Conservation (phyloP, 306 rosid species). For the Cicer judaicum region DNA sequence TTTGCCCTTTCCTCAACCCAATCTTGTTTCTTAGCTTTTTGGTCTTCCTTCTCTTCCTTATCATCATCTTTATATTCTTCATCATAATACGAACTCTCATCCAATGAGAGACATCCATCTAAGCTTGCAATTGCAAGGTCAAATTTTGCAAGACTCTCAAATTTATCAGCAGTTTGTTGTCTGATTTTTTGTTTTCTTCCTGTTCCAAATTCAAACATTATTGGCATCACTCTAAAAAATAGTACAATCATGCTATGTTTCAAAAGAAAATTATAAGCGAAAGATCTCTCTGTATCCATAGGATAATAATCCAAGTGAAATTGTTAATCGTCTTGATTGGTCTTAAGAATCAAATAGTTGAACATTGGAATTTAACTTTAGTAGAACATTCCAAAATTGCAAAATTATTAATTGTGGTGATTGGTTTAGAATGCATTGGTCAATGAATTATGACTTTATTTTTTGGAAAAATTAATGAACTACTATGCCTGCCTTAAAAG, state of each 20-base stretch:
- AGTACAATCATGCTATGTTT: neutral
- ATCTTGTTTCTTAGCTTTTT: slow-evolving; percentile 37
- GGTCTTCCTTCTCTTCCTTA: neutral
- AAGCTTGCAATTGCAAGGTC: slow-evolving; percentile 42
- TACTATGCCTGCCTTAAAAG: too few species aligned
- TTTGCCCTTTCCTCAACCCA: slow-evolving; percentile 52
- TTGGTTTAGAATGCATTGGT: slow-evolving; percentile 2
- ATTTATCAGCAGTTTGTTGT: slow-evolving; percentile 43
- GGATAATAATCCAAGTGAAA: neutral
- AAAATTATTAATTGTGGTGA: neutral
- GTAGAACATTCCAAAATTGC: neutral
- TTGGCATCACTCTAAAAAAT: slow-evolving; percentile 27
- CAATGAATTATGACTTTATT: slow-evolving; percentile 1
- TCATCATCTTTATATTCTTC: slow-evolving; percentile 36
- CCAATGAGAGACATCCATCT: slow-evolving; percentile 39
- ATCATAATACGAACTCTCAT: slow-evolving; percentile 36
- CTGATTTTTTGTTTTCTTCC: slow-evolving; percentile 60
- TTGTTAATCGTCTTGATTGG: neutral
- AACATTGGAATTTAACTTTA: neutral
- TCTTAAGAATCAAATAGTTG: neutral
- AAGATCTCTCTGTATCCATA: neutral
- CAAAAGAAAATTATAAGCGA: neutral
- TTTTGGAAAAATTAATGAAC: too few species aligned
- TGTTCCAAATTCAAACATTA: slow-evolving; percentile 43
- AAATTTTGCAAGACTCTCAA: slow-evolving; percentile 54